These are phyloP conservation scores for Debaryomyces tyrocola DNA, from an alignment of 805 yeast genomes.

Conservation along the genomic window DNA sequence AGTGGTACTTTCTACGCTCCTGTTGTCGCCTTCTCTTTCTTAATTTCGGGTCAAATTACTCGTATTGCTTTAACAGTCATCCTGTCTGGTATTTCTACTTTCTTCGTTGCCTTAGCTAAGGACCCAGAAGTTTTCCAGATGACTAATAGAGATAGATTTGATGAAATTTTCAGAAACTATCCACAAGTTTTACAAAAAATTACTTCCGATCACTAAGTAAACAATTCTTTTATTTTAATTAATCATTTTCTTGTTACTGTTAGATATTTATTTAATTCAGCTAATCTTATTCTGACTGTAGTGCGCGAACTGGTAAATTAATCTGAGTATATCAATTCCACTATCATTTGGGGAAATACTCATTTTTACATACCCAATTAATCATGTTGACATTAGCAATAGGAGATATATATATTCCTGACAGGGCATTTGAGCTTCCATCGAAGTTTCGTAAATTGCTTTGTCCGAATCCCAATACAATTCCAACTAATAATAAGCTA, in stretches of 20 bases:
- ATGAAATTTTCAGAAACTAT: constrained; percentile 61
- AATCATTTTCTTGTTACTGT: too few relatives aligned
- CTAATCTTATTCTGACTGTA: too few relatives aligned
- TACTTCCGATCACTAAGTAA: constrained; percentile 31
- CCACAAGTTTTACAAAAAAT: constrained; percentile 66
- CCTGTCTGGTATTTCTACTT: constrained; percentile 78
- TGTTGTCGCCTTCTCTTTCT: constrained; percentile 68
- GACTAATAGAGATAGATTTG: constrained; percentile 67
- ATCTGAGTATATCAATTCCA: too few relatives aligned
- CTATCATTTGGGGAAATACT: too few relatives aligned
- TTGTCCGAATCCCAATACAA: constrained; percentile 54
- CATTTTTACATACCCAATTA: neutral
- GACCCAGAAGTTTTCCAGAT: constrained; percentile 81
- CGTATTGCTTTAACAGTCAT: constrained; percentile 72
- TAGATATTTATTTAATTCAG: too few relatives aligned
- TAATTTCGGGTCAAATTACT: constrained; percentile 74
- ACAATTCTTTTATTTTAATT: too few relatives aligned
- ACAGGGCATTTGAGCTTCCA: constrained; percentile 67
- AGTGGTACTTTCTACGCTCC: constrained; percentile 67
- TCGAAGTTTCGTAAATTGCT: constrained; percentile 69
- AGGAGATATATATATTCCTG: constrained; percentile 90
- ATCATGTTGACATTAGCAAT: constrained; percentile 60
- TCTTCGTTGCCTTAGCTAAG: constrained; percentile 78
- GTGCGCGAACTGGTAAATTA: too few relatives aligned
- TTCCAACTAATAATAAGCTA: constrained; percentile 58